Base-by-base conservation (phyloP, 768 basidiomycete species). In the Auricularia auricula-judae region DNA sequence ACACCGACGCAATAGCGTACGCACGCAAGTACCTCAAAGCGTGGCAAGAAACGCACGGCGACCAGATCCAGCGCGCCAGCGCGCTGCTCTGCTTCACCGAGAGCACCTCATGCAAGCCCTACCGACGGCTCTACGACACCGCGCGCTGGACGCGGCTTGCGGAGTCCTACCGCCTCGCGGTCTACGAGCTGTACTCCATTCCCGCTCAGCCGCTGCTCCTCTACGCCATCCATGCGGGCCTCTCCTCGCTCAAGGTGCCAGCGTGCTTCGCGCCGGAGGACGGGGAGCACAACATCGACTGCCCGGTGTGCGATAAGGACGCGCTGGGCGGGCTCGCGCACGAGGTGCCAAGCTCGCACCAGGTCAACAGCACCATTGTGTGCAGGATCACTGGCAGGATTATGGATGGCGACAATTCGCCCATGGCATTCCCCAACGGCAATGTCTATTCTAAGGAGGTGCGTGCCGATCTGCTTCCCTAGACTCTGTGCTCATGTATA, bases 281-380 rank as follows among this genome's bases (percentile, higher is more conserved):
- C 11, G 80, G 82, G 4, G 43, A 39, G 23, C 84, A 84, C 72
- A 93, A 93, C 69, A 81, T 86, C 23, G 87, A 96, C 71, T 99
- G 97, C 74, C 97, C 97, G 1, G 87, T 92, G 3, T 99, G 97
- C 74, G 90, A 92, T 64, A 76, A 77, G 18, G 80, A 84, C 47
- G 85, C 86, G 29, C 78, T 95, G 8, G 86, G 87, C 23, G 79
- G 82, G 65, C 83, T 99, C 7, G 92, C 90, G 12, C 79, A 81
- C 64, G 91, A 93, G 67, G 93, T 98, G 0, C 95, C 97, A 1
- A 86, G 84, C 72, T 91, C 90, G 68, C 95, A 98, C 76, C 94
- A 98, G 72, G 86, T 88, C 47, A 98, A 96, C 71, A 96, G 93
- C 23, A 96, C 92, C 0, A 91, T 99, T 63, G 95, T 98, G 16